Evolutionary conservation across 129 eudicot genomes (phyloP), one percentile per base, ranked within the genome.

Genomic region (Flaveria robusta): DNA sequence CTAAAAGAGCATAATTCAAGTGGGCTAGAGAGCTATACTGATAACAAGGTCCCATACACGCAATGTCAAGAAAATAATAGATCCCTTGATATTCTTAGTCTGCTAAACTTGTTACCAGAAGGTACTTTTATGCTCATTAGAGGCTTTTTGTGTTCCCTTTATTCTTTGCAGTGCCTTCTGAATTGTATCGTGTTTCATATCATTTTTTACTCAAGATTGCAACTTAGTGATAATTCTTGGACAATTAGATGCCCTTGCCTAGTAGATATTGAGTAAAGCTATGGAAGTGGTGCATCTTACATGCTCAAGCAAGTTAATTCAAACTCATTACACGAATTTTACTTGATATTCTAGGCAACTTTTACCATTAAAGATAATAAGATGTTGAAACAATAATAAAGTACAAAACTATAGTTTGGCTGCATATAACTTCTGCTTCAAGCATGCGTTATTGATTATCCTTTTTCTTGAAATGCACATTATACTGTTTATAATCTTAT

Each of bases 71-170:
- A 82, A 68, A 81, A 83, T 68, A 88, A 69, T 82, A 79, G 90
- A 81, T 93, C 98, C 5, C 85, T 93, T 79, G 98, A 93, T 85
- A 71, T 93, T 59, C 90, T 86, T 58, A 88, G 92, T 85, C 80
- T 93, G 85, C 77, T 72, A 52, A 88, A 88, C 83, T 76, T 90
- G 60, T 55, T 66, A 72, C 74, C 71, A 58, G 70, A 55, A 71
- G 92, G 98, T 92, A 85, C 81, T 55, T 71, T 51, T 45, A 22
- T 68, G 46, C 13, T 45, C 29, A 70, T 29, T 81, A 62, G 58
- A 74, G 60, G 67, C 64, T 60, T 74, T 34, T 68, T 46, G 64
- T 55, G 55, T 24, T 52, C 74, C 59, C 74, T 72, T 74, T 22
- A 37, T 54, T 67, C 73, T 59, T 46, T 65, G 16, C 39, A 31